phyloP scores from a whole-genome alignment of 2,329 filamentous ascomycete species.

The Tolypocladium ovalisporum region DNA sequence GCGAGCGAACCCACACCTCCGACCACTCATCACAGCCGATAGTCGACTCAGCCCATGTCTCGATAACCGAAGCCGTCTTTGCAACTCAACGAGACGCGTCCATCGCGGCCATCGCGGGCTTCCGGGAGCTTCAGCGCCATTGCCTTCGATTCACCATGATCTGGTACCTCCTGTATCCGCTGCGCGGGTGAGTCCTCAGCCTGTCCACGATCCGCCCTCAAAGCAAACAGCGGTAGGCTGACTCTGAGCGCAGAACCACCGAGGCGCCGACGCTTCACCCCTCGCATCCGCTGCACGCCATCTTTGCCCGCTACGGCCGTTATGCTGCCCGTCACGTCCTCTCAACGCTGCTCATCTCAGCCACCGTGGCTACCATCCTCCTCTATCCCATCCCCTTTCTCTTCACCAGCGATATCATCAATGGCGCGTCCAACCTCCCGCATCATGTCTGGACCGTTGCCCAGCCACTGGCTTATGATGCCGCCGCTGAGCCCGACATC shows the following conservation, averaged over 20 bases:
- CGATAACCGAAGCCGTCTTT: neutral
- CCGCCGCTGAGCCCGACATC: constrained; percentile 50
- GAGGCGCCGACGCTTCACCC: constrained; percentile 57
- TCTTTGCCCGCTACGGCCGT: constrained; percentile 59
- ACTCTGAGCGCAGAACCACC: constrained; percentile 47
- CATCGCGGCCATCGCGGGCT: neutral
- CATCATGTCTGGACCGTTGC: constrained; percentile 76
- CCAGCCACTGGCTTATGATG: constrained; percentile 45
- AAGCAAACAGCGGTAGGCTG: neutral
- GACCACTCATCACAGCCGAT: neutral
- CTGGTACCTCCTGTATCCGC: constrained; percentile 68
- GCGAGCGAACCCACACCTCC: neutral
- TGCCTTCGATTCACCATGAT: constrained; percentile 38
- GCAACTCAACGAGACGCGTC: neutral
- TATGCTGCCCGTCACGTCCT: constrained; percentile 64
- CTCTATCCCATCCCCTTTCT: constrained; percentile 69
- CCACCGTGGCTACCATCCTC: constrained; percentile 56
- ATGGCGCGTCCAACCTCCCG: constrained; percentile 60
- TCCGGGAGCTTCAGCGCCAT: neutral
- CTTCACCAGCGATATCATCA: constrained; percentile 60
- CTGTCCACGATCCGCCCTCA: no score
- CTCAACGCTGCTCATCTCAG: constrained; percentile 62
- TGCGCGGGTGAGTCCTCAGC: constrained; percentile 53
- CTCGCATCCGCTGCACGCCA: constrained; percentile 52
- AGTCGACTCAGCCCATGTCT: neutral